Base-by-base conservation (phyloP, 306 rosid species). In the Vigna trinervia region DNA sequence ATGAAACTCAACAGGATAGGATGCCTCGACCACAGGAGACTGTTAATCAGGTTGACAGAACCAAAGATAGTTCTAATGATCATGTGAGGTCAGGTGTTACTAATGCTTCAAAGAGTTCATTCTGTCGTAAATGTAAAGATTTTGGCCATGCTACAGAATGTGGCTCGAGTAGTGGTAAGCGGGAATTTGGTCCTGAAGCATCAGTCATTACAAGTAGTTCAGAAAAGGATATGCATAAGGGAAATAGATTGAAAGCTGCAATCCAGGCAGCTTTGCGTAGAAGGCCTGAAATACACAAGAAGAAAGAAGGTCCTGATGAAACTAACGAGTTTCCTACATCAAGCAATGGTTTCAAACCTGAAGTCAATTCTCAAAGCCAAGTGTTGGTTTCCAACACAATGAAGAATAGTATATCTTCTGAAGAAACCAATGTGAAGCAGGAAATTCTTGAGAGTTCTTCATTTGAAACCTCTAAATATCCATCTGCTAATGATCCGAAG, bases 231-330 rank as follows among this genome's bases (percentile, higher is more conserved):
- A 76, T 71, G 56, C 87, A 59, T 19, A 72, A 86, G 75, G 90
- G 85, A 71, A 92, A 79, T 78, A 84, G 66, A 81, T 72, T 94
- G 91, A 94, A 90, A 88, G 89, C 91, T 60, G 96, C 97, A 74
- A 87, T 94, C 68, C 88, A 89, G 20, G 93, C 89, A 12, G 98
- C 96, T 78, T 70, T 86, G 84, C 96, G 76, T 77, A 87, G 87
- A 83, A 92, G 90, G 83, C 97, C 97, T 78, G 93, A 85, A 84
- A 82, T 92, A 53, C 84, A 78, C 83, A 94, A 85, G 85, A 94
- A 79, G 84, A 90, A 88, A 84, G 85, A 82, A 83, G 77, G 69
- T 58, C 68, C 53, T 58, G 87, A 86, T 71, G 89, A 83, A 81
- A 74, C 84, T 77, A 91, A 85, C 19, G 90, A 87, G 70, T 66